These are phyloP conservation scores for Pyrenochaeta sp. DNA, from an alignment of 2,329 filamentous ascomycete species.

Conservation along the genomic window DNA sequence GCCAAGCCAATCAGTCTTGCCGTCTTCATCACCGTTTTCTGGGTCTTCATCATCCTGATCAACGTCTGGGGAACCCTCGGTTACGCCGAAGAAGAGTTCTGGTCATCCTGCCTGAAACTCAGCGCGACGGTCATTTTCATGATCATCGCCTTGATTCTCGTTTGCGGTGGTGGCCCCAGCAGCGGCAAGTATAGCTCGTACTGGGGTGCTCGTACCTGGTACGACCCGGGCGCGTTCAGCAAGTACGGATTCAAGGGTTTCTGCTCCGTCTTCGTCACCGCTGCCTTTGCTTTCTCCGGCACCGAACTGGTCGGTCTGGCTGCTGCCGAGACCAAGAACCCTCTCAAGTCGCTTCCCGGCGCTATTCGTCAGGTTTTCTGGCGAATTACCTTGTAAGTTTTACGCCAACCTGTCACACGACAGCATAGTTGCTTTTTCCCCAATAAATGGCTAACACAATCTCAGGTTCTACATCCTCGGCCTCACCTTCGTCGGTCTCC, in stretches of 20 bases:
- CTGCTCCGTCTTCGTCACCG: conserved; percentile 69
- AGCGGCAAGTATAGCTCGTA: conserved; percentile 58
- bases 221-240: conserved; percentile 60
- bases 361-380: conserved; percentile 57
- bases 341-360: conserved; percentile 56
- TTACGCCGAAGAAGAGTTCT: conserved; percentile 53
- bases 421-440: too few species aligned
- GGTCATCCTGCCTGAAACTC: conserved; percentile 47
- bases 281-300: conserved; percentile 68
- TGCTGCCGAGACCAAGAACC: conserved; percentile 65
- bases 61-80: conserved; percentile 50
- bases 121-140: conserved; percentile 48
- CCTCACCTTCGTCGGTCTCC: conserved; percentile 53
- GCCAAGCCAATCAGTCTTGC: conserved; percentile 23
- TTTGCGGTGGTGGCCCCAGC: conserved; percentile 63
- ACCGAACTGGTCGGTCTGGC: conserved; percentile 69
- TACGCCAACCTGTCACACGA: too few species aligned
- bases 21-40: conserved; percentile 51
- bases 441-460: conserved; percentile 5
- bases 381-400: conserved; percentile 49
- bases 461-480: conserved; percentile 55
- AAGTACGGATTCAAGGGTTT: conserved; percentile 71
- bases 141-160: conserved; percentile 60
- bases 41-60: conserved; percentile 46
- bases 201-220: conserved; percentile 68